Base-by-base conservation (phyloP, 352 stramenopile species). In the Phytophthora pini region DNA sequence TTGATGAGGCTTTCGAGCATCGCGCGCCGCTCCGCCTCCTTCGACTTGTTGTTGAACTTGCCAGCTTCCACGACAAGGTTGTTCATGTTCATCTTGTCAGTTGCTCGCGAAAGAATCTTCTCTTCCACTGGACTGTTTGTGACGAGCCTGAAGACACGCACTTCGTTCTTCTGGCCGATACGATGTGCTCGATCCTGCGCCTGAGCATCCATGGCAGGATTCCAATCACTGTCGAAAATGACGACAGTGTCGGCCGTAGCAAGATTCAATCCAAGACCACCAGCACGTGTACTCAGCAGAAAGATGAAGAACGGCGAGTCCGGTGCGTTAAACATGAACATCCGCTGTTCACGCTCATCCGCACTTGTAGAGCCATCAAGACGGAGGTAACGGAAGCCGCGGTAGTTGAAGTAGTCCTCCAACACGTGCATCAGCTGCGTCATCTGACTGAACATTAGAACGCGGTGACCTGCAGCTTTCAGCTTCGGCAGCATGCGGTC, bases 211-310 rank as follows among this genome's bases (percentile, higher is more conserved):
- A 97, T 96, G 38, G 97, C 93, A n/a, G 98, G 98, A 76, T 99
- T 99, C 97, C 97, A 99, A 72, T 99, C 98, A 64, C 89, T 98
- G 69, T 99, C 98, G 65, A 99, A 99, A 72, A 99, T 99, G 41
- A 99, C 98, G 6, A 99, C 97, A 5, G 97, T 99, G 68, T 99
- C 98, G 26, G 98, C 98, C 20, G 97, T 97, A 29, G 95, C 97
- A 24, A 99, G 88, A 74, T 99, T 99, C 20, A 99, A 69, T 22
- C 98, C 98, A 26, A 99, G 79, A 22, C 98, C 98, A 65, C 98
- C 98, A 24, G 97, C 97, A 7, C 97, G 86, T 17, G 98, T 99
- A 71, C 88, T 98, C 27, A 99, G 76, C 13, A 99, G 76, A 73
- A 99, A 99, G 29, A 92, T 90, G 66, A 99, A 99, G 69, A 82